phyloP scores from a whole-genome alignment of 2,329 filamentous ascomycete species.

The Cephalotrichum gorgonifer region DNA sequence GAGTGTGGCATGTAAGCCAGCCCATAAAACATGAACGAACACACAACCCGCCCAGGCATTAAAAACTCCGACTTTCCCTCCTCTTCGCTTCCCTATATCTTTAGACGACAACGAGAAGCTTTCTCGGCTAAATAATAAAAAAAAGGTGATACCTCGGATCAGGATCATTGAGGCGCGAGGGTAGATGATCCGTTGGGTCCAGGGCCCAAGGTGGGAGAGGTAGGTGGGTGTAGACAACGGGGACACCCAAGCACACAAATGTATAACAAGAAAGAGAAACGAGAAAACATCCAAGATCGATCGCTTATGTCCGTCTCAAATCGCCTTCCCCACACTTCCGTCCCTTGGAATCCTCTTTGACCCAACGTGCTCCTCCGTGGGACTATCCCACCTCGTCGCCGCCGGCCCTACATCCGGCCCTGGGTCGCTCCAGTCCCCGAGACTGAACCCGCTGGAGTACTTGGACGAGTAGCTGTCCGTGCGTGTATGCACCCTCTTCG shows the following conservation, averaged over 20 bases:
- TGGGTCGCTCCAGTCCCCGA: constrained; percentile 37
- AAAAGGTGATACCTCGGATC: no score
- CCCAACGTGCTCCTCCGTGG: constrained; percentile 6
- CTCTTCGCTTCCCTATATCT: neutral
- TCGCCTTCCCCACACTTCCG: constrained; percentile 3
- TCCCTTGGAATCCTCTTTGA: neutral
- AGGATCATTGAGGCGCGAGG: no score
- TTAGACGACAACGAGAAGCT: neutral
- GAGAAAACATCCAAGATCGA: neutral
- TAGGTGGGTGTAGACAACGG: neutral
- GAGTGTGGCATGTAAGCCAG: neutral
- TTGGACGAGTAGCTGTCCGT: constrained; percentile 22
- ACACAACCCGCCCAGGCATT: neutral
- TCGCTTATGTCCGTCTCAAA: neutral
- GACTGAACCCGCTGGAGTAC: constrained; percentile 40
- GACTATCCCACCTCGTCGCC: constrained; percentile 18
- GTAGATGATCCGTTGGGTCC: no score
- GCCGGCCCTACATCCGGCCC: constrained; percentile 41
- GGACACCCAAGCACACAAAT: neutral
- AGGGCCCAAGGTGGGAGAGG: neutral
- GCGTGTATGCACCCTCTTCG: constrained; percentile 20
- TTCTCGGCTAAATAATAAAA: no score
- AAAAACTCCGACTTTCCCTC: neutral
- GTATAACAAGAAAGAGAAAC: neutral
- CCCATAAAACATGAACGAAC: neutral